Conservation (phyloP, 305 asterid genomes). For the Ajuga reptans region DNA sequence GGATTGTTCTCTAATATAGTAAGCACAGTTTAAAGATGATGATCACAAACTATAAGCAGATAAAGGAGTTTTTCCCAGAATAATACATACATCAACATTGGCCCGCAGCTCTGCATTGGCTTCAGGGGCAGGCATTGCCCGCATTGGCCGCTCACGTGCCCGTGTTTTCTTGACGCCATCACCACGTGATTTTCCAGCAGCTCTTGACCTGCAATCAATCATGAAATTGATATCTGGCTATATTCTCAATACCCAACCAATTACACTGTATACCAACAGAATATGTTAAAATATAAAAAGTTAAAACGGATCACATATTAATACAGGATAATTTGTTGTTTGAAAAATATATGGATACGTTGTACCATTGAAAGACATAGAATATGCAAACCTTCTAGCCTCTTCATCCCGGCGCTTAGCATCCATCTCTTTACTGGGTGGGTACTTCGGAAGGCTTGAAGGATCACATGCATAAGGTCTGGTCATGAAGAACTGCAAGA, state of each 20-base stretch:
- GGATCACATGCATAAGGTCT: conserved; percentile 80
- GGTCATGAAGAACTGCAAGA: conserved; percentile 55
- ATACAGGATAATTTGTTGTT: neutral
- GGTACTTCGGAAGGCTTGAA: conserved; percentile 76
- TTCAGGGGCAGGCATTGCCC: conserved; percentile 68
- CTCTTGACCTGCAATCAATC: conserved; percentile 42
- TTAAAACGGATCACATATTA: neutral
- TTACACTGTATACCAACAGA: neutral
- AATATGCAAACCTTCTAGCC: conserved; percentile 53
- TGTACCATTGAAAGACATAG: neutral
- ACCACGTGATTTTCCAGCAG: conserved; percentile 51
- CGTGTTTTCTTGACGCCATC: conserved; percentile 58
- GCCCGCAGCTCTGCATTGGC: conserved; percentile 77
- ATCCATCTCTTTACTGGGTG: conserved; percentile 91
- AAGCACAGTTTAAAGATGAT: neutral
- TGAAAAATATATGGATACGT: neutral
- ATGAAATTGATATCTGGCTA: conserved; percentile 17
- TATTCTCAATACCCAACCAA: neutral
- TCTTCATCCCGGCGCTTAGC: conserved; percentile 82
- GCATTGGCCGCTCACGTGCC: conserved; percentile 44
- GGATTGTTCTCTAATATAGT: neutral
- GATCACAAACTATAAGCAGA: conserved; percentile 13
- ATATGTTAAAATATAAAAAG: neutral
- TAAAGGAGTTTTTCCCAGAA: neutral
- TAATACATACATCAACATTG: conserved; percentile 49